Conservation (phyloP, 306 rosid species). For the Echinosophora koreensis region DNA sequence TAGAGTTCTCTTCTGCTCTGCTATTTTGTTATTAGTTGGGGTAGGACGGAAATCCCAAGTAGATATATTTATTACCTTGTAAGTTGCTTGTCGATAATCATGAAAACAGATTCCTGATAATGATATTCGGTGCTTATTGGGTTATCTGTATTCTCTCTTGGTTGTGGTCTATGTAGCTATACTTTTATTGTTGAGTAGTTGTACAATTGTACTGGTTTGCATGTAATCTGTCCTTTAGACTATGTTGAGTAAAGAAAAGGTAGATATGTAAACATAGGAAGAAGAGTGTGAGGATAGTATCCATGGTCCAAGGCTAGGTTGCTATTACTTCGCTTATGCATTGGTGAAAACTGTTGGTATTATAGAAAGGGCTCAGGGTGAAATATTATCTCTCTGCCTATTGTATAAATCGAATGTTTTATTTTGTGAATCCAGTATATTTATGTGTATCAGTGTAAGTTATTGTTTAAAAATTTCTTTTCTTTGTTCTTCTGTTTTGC, state of each 20-base stretch:
- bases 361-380: not conserved
- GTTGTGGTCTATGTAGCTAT: not conserved
- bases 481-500: slow-evolving; percentile 20
- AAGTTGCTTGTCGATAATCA: slow-evolving; percentile 27
- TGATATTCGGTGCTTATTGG: slow-evolving; percentile 24
- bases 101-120: slow-evolving; percentile 10
- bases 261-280: not conserved
- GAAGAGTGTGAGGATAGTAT: not conserved
- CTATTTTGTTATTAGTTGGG: slow-evolving; percentile 26
- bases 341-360: slow-evolving; percentile 1
- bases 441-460: not conserved
- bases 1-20: slow-evolving; percentile 36
- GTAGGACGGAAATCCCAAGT: slow-evolving; percentile 9
- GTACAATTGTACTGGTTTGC: slow-evolving; percentile 13
- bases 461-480: slow-evolving; percentile 3
- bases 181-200: not conserved
- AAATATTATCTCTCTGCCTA: slow-evolving; percentile 16
- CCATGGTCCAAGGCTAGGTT: not conserved
- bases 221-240: slow-evolving; percentile 6
- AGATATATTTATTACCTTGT: slow-evolving; percentile 19
- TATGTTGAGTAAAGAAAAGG: slow-evolving; percentile 19
- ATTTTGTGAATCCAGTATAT: slow-evolving; percentile 14
- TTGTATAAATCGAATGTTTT: slow-evolving; percentile 7
- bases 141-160: slow-evolving; percentile 34
- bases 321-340: not conserved